These are phyloP conservation scores for Talaromyces sp. DNA, from an alignment of 2,329 filamentous ascomycete species.

Conservation along the genomic window DNA sequence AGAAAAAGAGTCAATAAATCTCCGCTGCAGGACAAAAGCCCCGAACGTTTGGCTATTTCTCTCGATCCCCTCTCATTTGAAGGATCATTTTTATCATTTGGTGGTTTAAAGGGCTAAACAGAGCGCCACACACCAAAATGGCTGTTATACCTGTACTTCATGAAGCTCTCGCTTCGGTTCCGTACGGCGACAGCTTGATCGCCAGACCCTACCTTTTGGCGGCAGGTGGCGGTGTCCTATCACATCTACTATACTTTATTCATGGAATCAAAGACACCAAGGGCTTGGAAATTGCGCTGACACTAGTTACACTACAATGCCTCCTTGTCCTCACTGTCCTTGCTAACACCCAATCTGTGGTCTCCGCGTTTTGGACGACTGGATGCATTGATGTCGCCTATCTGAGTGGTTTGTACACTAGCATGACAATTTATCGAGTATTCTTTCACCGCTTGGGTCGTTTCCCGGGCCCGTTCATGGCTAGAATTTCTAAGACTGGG, in stretches of 20 bases:
- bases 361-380: not conserved
- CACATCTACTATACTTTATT: not conserved
- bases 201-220: not conserved
- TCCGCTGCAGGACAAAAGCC: not conserved
- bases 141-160: not conserved
- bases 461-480: constrained; percentile 9
- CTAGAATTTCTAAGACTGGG: constrained; percentile 13
- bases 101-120: not conserved
- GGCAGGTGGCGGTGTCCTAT: not conserved
- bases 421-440: constrained; percentile 6
- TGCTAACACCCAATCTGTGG: not conserved
- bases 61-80: not conserved
- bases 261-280: not conserved
- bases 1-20: not conserved
- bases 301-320: not conserved
- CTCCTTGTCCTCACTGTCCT: not conserved
- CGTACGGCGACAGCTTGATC: not conserved
- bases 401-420: not conserved
- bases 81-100: not conserved
- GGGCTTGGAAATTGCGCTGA: not conserved
- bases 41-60: not conserved
- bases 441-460: constrained; percentile 10
- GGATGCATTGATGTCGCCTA: not conserved
- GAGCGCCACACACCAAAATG: not conserved
- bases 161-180: not conserved